Base-by-base conservation (phyloP, 148 eudicot genomes). In the Rheum nobile region DNA sequence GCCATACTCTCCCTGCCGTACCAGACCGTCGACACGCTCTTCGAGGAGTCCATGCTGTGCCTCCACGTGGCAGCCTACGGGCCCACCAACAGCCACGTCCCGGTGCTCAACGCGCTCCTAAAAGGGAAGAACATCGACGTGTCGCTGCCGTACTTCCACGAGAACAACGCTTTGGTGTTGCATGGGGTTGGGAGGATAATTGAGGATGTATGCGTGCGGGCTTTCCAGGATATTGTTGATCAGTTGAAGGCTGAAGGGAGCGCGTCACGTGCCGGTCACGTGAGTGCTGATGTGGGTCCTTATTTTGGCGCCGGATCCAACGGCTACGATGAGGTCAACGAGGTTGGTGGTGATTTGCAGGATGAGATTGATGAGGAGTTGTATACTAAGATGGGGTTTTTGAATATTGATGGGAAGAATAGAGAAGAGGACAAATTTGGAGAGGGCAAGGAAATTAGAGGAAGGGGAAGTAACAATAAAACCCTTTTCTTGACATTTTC, bases 401-500 rank as follows among this genome's bases (percentile, higher is more conserved):
- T 34, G 39, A 32, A 7, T 65, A 2, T 65, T 34, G 70, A 65
- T 32, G 26, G 50, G 21, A 28, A n/a, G 21, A 54, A 19, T 43
- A 0, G 4, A 46, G 32, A n/a, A 42, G 28, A 24, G 3, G 34
- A 55, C 17, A 39, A 29, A 24, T 6, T 10, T 12, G 14, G 32
- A 48, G 47, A 35, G 24, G 35, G 22, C 0, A 31, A 22, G 39
- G 70, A 59, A 28, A 28, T 29, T 11, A 26, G 24, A 37, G 34
- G 78, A 29, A 1, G 69, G 37, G 50, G 79, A 39, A 41, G 67
- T 22, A 52, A 70, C 74, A 17, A 82, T 0, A 79, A 84, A 76
- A 82, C 87, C 28, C 77, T 86, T 77, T 86, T 88, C 34, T 79
- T 82, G 5, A 88, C 91, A 8, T 88, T 88, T 71, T 85, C 91